Evolutionary conservation across 805 yeast genomes (phyloP).

Genomic region (Diddensiella santjacobensis): DNA sequence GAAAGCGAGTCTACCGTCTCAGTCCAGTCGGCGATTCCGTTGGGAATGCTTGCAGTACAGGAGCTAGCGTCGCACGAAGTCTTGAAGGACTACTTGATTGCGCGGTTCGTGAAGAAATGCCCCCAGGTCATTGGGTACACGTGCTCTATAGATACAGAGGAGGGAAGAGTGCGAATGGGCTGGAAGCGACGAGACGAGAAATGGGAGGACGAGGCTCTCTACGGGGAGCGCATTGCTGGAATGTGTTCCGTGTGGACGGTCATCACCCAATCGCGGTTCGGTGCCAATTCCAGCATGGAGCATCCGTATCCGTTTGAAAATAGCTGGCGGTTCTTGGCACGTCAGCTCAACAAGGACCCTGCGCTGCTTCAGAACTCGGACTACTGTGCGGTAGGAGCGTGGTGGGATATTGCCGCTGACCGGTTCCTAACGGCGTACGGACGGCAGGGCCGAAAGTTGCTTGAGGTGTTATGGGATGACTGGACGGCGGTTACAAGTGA

Average conservation of each 20-base stretch:
- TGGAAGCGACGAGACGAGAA: slow-evolving; percentile 57
- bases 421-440: slow-evolving; percentile 59
- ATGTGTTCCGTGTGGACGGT: slow-evolving; percentile 77
- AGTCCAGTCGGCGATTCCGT: slow-evolving; percentile 72
- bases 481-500: slow-evolving; percentile 55
- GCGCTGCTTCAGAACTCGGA: slow-evolving; percentile 61
- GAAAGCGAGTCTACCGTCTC: slow-evolving; percentile 85
- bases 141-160: slow-evolving; percentile 71
- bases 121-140: slow-evolving; percentile 83
- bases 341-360: slow-evolving; percentile 55
- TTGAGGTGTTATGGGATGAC: slow-evolving; percentile 42
- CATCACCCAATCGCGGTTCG: slow-evolving; percentile 51
- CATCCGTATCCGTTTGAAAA: slow-evolving; percentile 57
- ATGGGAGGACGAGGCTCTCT: slow-evolving; percentile 55
- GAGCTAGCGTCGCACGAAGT: slow-evolving; percentile 51
- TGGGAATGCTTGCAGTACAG: slow-evolving; percentile 60
- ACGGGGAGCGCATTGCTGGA: slow-evolving; percentile 85
- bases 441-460: slow-evolving; percentile 61
- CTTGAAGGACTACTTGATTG: slow-evolving; percentile 55
- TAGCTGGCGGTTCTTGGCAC: slow-evolving; percentile 70
- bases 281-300: slow-evolving; percentile 10
- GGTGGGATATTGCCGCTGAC: slow-evolving; percentile 87
- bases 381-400: slow-evolving; percentile 64
- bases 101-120: slow-evolving; percentile 87
- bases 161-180: slow-evolving; percentile 83